phyloP scores from a whole-genome alignment of 2,329 filamentous ascomycete species.

The Paecilomyces fulvus region DNA sequence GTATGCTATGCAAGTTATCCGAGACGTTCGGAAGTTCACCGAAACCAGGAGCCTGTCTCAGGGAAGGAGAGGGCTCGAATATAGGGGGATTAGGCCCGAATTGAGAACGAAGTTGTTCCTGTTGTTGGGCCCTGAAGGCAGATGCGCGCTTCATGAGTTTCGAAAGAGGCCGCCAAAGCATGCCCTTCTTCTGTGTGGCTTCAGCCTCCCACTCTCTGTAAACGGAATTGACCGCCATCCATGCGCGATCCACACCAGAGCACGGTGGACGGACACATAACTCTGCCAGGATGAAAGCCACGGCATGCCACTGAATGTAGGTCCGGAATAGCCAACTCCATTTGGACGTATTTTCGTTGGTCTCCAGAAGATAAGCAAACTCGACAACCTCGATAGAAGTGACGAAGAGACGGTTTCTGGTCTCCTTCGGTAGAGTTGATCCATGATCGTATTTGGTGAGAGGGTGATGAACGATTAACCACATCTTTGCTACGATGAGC shows the following conservation, averaged over 20 bases:
- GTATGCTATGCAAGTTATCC: background rate
- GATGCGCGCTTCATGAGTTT: constrained; percentile 53
- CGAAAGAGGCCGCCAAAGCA: constrained; percentile 55
- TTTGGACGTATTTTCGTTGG: constrained; percentile 51
- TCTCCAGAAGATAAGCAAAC: constrained; percentile 57
- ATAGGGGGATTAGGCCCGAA: constrained; percentile 9
- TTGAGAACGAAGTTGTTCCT: constrained; percentile 17
- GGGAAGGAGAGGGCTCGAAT: background rate
- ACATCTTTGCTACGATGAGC: constrained; percentile 69
- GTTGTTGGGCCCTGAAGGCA: constrained; percentile 44
- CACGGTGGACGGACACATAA: constrained; percentile 50
- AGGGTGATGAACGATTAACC: constrained; percentile 68
- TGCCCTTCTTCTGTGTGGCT: constrained; percentile 40
- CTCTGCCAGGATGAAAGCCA: constrained; percentile 54
- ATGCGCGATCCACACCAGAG: constrained; percentile 52
- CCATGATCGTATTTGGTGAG: constrained; percentile 52
- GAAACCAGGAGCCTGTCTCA: background rate
- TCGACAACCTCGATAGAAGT: constrained; percentile 69
- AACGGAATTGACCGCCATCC: constrained; percentile 46
- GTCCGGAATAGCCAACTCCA: constrained; percentile 60
- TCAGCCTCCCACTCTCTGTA: constrained; percentile 30
- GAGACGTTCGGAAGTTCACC: background rate
- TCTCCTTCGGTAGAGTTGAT: constrained; percentile 51
- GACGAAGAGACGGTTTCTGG: constrained; percentile 60
- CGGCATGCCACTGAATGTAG: constrained; percentile 58